Conservation (phyloP, 1,284 basidiomycete genomes). For the Cryptococcus wingfieldii region DNA sequence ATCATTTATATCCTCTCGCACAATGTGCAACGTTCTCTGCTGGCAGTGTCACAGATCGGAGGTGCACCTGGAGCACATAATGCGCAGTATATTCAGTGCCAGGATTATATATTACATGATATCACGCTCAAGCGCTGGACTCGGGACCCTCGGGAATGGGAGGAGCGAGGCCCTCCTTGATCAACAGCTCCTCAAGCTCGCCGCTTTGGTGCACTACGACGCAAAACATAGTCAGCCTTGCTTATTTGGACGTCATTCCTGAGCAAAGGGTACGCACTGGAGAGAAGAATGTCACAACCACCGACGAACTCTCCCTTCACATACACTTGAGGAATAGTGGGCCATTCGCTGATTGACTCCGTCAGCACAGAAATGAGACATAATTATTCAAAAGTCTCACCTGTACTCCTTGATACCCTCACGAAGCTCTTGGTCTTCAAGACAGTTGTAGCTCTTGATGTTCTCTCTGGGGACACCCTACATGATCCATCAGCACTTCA, state of each 20-base stretch:
- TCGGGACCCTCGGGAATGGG: slow-evolving; percentile 37
- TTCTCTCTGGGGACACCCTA: slow-evolving; percentile 76
- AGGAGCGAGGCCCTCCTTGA: slow-evolving; percentile 66
- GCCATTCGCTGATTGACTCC: slow-evolving; percentile 73
- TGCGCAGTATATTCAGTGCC: not conserved
- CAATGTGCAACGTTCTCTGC: not conserved
- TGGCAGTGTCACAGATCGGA: too few species aligned
- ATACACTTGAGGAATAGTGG: slow-evolving; percentile 94
- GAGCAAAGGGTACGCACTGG: slow-evolving; percentile 61
- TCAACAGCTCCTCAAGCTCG: slow-evolving; percentile 79
- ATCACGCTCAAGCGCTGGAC: slow-evolving; percentile 3
- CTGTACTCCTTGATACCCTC: slow-evolving; percentile 90
- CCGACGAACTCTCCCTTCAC: slow-evolving; percentile 93
- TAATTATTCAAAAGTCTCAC: slow-evolving; percentile 54
- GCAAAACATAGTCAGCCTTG: not conserved
- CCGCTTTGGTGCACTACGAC: slow-evolving; percentile 88
- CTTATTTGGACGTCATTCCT: not conserved
- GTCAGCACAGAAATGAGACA: slow-evolving; percentile 9
- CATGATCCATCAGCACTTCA: not conserved
- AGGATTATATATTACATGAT: not conserved
- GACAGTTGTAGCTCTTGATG: slow-evolving; percentile 81
- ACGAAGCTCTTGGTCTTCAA: slow-evolving; percentile 70
- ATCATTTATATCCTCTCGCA: not conserved
- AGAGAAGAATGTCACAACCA: slow-evolving; percentile 90
- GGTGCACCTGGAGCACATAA: too few species aligned